Evolutionary conservation across 768 basidiomycete genomes (phyloP), one percentile per base, ranked within the genome.

Genomic region (Tremella fuciformis): DNA sequence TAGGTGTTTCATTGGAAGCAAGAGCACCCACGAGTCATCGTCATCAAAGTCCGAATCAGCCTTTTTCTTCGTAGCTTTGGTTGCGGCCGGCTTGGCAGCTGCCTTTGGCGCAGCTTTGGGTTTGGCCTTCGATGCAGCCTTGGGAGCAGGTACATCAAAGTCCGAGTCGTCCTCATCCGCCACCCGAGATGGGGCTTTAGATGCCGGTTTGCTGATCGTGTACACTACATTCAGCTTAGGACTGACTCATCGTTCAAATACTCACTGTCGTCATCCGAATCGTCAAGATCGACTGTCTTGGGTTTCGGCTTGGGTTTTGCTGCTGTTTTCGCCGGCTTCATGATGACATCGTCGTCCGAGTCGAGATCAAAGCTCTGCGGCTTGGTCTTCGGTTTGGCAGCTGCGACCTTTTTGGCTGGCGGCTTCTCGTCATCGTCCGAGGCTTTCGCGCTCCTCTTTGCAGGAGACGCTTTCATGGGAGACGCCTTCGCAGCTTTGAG

Each of bases 401-500:
- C 71, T 4, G 76, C 63, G 2, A 67, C 62, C 54, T 75, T 71
- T 41, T 70, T 67, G 49, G 66, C 62, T 65, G 75, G 77, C 78
- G 82, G 74, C 21, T 64, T 29, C n/a, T 71, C 69, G 1, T 65
- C 66, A 6, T 39, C 60, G 19, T 67, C 69, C 2, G 65, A 67
- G 11, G 64, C 61, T 26, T 62, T 51, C 21, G 59, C 42, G 50
- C 59, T 63, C 1, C 66, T 61, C 56, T 71, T 68, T 2, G 29
- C 58, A 7, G 65, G 65, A 6, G 66, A 62, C 13, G 50, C 16
- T 26, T 69, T 69, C 19, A 59, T 55, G 13, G 51, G 51, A 24
- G 51, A 52, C 8, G 55, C 59, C 25, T 62, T 68, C 25, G 59
- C 38, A 21, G 60, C 62, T 60, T 55, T 74, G 71, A 1, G 68